Conservation (phyloP, 345 rosid species). For the Crucihimalaya himalaica region DNA sequence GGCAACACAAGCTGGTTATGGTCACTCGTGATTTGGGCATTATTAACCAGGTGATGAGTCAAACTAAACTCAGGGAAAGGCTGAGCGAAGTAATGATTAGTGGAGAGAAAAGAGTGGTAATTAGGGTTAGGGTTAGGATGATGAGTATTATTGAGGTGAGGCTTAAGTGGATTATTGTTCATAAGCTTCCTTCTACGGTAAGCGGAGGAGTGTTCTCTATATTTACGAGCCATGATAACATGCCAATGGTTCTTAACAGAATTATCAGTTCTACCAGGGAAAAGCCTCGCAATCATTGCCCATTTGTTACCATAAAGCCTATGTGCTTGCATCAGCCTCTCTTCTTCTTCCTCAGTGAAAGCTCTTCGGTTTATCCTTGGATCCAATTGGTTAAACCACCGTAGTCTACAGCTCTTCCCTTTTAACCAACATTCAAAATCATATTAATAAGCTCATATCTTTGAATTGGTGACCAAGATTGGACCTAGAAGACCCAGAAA, state of each 20-base stretch:
- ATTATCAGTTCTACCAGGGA: constrained; percentile 99
- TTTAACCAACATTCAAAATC: not conserved
- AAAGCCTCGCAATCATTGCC: constrained; percentile 97
- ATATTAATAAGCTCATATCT: constrained; percentile 6
- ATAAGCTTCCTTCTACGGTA: constrained; percentile 69
- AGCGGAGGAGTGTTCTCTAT: constrained; percentile 80
- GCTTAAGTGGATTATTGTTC: constrained; percentile 16
- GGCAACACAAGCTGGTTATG: constrained; percentile 31
- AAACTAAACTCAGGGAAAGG: constrained; percentile 36
- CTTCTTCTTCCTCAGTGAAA: constrained; percentile 93
- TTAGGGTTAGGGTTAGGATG: constrained; percentile 36
- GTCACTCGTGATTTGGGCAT: constrained; percentile 15
- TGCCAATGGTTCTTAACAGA: constrained; percentile 99
- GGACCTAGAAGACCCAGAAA: not conserved
- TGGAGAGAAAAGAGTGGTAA: constrained; percentile 31
- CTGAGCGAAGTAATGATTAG: constrained; percentile 32
- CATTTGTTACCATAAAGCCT: constrained; percentile 95
- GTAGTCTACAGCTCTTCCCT: constrained; percentile 95
- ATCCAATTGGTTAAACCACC: constrained; percentile 98
- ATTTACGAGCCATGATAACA: constrained; percentile 96
- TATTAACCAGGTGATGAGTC: constrained; percentile 18
- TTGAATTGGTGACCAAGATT: constrained; percentile 15
- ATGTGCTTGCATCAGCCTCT: constrained; percentile 91
- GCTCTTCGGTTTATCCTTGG: constrained; percentile 93
- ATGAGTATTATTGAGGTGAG: constrained; percentile 17